Evolutionary conservation across 495 filamentous ascomycete genomes (phyloP), one percentile per base, ranked within the genome.

Genomic region (Aspergillus mulundensis): DNA sequence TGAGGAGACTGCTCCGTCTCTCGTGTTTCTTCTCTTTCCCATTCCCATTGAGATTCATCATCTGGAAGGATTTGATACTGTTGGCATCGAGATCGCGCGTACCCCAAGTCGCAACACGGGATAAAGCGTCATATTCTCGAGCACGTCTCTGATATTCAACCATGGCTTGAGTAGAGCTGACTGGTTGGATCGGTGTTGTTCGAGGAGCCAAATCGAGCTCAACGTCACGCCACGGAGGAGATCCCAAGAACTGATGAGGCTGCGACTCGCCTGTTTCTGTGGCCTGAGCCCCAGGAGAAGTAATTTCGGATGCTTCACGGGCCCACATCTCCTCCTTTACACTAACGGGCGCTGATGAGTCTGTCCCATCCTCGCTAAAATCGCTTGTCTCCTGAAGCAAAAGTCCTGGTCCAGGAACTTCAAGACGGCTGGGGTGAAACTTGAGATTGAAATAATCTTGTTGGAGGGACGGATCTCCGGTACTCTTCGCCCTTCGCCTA

Each of bases 91-190:
- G 69, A 23, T 82, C 79, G 15, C 83, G 77, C 8, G 85, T 88
- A 11, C 87, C 87, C 84, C 87, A 88, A 2, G 88, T 92, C 20
- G 87, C 88, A 21, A 81, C 77, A 41, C 85, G 77, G 5, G 88
- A 91, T 28, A 68, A 58, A 11, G 70, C 77, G 40, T 81, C 79
- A 25, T 75, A 53, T 38, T 81, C 75, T 21, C 48, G 64, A 5
- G 74, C 73, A 8, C 72, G 74, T 54, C 63, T 70, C 21, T 77
- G 61, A 30, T 66, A 81, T 16, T 70, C 66, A 41, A 68, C 58
- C 60, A 81, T 81, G 20, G 79, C 79, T 44, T 70, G 71, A 41
- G 63, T 70, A 0, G 79, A 78, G 18, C 66, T 77, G 14, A 54
- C 53, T 11, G 78, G 78, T 44, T 81, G 79, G 54, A 68, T 65